phyloP scores from a whole-genome alignment of 441 rosid species.

The Populus hybrid region DNA sequence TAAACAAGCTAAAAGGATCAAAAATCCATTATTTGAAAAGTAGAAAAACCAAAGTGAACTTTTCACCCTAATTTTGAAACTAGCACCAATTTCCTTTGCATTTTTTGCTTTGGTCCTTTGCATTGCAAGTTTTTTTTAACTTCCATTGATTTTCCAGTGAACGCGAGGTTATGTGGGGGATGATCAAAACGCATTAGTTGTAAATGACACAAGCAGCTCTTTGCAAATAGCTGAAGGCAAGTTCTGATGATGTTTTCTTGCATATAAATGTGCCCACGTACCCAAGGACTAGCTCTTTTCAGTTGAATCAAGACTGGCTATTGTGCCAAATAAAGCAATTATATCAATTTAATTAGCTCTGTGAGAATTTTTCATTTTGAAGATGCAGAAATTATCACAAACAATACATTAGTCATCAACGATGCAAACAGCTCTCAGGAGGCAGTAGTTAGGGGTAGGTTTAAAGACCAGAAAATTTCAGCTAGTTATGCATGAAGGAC shows the following conservation, averaged over 20 bases:
- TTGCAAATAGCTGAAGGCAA: conserved; percentile 1
- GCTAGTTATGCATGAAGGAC: not conserved
- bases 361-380: not conserved
- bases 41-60: too few relatives aligned
- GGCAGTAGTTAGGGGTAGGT: not conserved
- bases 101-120: too few relatives aligned
- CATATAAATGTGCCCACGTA: not conserved
- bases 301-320: too few relatives aligned
- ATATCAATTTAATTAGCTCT: not conserved
- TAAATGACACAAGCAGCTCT: conserved; percentile 12
- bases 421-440: not conserved
- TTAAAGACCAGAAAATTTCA: not conserved
- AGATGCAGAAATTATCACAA: conserved; percentile 1
- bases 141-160: conserved; percentile 29
- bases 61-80: too few relatives aligned
- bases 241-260: not conserved
- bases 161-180: conserved; percentile 21
- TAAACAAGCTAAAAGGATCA: too few relatives aligned
- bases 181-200: conserved; percentile 20
- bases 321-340: not conserved
- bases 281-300: not conserved
- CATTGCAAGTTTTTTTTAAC: not conserved
- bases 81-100: too few relatives aligned
- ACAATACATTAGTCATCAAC: not conserved
- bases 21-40: too few relatives aligned